Conservation (phyloP, 495 filamentous ascomycete species). For the Hyaloscypha hepaticicola region DNA sequence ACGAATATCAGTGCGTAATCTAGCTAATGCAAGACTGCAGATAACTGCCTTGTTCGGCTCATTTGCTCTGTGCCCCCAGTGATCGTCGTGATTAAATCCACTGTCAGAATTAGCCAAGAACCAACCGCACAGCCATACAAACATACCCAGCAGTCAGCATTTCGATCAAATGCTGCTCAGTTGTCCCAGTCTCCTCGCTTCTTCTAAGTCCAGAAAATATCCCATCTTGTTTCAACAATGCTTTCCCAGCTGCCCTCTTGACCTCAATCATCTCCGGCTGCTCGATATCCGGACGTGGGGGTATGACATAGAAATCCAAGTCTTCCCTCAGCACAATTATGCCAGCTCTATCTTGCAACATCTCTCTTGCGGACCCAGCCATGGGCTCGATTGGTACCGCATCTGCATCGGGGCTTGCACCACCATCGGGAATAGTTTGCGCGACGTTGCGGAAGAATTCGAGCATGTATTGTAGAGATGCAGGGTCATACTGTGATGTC, state of each 20-base stretch:
- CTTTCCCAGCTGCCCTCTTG: conserved; percentile 87
- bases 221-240: conserved; percentile 84
- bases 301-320: conserved; percentile 96
- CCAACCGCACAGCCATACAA: not conserved
- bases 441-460: conserved; percentile 97
- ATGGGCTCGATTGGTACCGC: conserved; percentile 66
- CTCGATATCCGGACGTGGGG: conserved; percentile 79
- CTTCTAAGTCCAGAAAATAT: conserved; percentile 94
- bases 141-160: conserved; percentile 97
- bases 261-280: conserved; percentile 93
- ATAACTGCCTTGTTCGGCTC: conserved; percentile 99
- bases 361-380: conserved; percentile 67
- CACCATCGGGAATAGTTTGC: conserved; percentile 80
- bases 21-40: conserved; percentile 89
- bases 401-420: conserved; percentile 62
- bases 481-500: conserved; percentile 83
- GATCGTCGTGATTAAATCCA: conserved; percentile 93
- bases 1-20: conserved; percentile 87
- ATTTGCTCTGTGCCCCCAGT: conserved; percentile 91
- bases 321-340: conserved; percentile 98
- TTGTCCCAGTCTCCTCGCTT: conserved; percentile 94
- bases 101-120: conserved; percentile 44
- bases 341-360: conserved; percentile 70
- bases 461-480: conserved; percentile 97
- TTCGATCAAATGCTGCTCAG: conserved; percentile 97